Conservation (phyloP, 1,139 yeast genomes). For the Zygosaccharomyces pseudobailii region DNA sequence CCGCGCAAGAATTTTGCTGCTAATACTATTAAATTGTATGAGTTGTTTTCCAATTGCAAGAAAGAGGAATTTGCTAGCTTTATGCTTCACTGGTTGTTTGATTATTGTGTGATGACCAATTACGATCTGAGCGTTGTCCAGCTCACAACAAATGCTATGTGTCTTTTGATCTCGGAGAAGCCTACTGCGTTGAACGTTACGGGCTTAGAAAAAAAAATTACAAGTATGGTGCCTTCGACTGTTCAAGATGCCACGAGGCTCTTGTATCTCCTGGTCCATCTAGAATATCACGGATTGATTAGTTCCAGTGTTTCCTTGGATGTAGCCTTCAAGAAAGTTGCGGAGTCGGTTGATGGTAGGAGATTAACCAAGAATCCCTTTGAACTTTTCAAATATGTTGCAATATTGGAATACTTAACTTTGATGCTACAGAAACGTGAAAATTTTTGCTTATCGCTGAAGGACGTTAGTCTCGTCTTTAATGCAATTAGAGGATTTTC, state of each 20-base stretch:
- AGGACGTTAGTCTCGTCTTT: background rate
- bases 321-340: background rate
- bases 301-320: background rate
- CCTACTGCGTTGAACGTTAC: background rate
- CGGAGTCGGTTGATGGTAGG: background rate
- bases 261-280: constrained; percentile 3
- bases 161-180: background rate
- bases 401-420: constrained; percentile 13
- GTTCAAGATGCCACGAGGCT: background rate
- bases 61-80: constrained; percentile 17
- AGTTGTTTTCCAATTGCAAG: constrained; percentile 10
- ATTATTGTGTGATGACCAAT: constrained; percentile 24
- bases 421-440: background rate
- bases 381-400: constrained; percentile 14
- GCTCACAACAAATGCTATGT: constrained; percentile 21
- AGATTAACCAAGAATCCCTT: constrained; percentile 1
- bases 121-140: constrained; percentile 26
- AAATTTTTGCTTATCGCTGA: constrained; percentile 1
- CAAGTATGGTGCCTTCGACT: background rate
- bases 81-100: constrained; percentile 22
- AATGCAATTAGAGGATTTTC: constrained; percentile 10
- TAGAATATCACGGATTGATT: constrained; percentile 1
- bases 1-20: constrained; percentile 38
- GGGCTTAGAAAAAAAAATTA: background rate
- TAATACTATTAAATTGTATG: constrained; percentile 34